These are phyloP conservation scores for Xylariaceae sp. DNA, from an alignment of 2,329 filamentous ascomycete species.

Conservation along the genomic window DNA sequence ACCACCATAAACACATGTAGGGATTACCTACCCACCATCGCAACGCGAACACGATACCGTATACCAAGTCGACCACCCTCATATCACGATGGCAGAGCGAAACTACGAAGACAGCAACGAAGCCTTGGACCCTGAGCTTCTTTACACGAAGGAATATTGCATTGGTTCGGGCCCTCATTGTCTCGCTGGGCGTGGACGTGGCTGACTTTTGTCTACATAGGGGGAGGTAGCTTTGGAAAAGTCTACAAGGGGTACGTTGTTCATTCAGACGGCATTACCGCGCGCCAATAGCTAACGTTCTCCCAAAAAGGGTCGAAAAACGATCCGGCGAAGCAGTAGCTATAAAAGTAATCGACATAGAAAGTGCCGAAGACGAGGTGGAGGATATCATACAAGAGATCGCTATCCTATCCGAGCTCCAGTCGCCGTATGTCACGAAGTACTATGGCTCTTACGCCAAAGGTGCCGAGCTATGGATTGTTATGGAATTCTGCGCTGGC, in stretches of 20 bases:
- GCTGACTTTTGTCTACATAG: conserved; percentile 40
- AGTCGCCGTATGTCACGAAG: conserved; percentile 93
- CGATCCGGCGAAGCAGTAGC: conserved; percentile 88
- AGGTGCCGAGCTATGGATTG: conserved; percentile 95
- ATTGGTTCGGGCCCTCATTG: conserved; percentile 55
- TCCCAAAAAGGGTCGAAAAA: conserved; percentile 68
- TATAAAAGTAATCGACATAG: conserved; percentile 98
- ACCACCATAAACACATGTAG: not conserved
- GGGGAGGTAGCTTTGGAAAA: conserved; percentile 95
- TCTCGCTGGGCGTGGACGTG: conserved; percentile 18
- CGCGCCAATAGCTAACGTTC: conserved; percentile 14
- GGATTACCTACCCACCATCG: not conserved
- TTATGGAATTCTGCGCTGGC: conserved; percentile 98
- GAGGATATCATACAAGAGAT: conserved; percentile 99
- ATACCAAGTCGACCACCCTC: conserved; percentile 18
- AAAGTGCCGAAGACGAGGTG: conserved; percentile 98
- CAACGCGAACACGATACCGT: conserved; percentile 10
- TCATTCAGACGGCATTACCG: not conserved
- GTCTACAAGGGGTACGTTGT: conserved; percentile 85
- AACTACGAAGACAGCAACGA: conserved; percentile 47
- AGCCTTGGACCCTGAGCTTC: conserved; percentile 73
- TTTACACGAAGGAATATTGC: conserved; percentile 91
- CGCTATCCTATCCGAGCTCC: conserved; percentile 89
- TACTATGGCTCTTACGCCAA: conserved; percentile 97
- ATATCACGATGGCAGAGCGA: conserved; percentile 42